Percentiles rank a stretch among this genome's conserved stretches.
Conservation (phyloP, 805 yeast genomes). For the Candida gorgasii region DNA sequence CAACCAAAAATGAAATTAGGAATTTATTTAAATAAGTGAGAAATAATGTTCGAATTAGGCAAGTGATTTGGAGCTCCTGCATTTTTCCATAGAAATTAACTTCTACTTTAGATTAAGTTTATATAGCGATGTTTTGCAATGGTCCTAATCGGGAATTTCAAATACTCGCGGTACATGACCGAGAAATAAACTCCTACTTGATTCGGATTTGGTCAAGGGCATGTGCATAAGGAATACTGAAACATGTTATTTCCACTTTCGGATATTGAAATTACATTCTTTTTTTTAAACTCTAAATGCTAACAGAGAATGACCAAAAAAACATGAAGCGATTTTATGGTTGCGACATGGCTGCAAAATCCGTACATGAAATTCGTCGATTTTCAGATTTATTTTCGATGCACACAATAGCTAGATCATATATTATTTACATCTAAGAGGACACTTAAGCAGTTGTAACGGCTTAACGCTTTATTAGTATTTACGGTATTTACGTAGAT, state of each 20-base stretch:
- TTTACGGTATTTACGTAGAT: too few species aligned
- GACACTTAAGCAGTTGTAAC: too few species aligned
- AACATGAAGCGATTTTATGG: too few species aligned
- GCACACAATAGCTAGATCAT: too few species aligned
- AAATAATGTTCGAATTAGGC: constrained; percentile 1
- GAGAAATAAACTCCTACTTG: not conserved
- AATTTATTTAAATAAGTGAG: not conserved
- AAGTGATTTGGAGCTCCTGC: not conserved
- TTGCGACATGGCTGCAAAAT: not conserved
- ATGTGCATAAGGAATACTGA: too few species aligned
- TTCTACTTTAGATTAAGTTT: constrained; percentile 4
- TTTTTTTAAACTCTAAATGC: too few species aligned
- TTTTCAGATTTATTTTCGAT: too few species aligned
- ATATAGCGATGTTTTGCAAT: not conserved
- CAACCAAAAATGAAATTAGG: not conserved
- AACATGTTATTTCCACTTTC: too few species aligned
- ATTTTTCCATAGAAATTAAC: not conserved
- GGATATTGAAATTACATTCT: too few species aligned
- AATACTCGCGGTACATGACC: not conserved
- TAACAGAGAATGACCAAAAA: too few species aligned
- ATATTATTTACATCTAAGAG: not conserved
- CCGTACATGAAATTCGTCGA: not conserved
- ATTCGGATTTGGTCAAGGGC: not conserved
- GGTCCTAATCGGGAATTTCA: not conserved
- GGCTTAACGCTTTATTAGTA: too few species aligned